A percentile compares a stretch with the other conserved stretches of the same genome.
Evolutionary conservation across 768 basidiomycete species (phyloP).

Genomic region (Boletus bicolor): DNA sequence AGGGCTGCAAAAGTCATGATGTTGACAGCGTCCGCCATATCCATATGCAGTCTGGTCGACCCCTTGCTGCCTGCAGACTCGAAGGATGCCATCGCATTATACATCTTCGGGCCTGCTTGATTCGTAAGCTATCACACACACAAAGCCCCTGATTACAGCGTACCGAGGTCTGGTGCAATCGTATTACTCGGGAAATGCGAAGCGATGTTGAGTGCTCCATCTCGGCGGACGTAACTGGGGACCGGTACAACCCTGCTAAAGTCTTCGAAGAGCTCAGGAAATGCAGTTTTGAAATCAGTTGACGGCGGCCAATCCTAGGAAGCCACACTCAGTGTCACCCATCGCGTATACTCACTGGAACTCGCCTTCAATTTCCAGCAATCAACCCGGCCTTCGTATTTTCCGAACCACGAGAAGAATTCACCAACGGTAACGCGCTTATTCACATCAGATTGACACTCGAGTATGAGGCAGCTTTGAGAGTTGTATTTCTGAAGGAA

Average conservation of each 20-base stretch:
- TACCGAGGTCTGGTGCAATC: slow-evolving; percentile 77
- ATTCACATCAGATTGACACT: slow-evolving; percentile 75
- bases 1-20: slow-evolving; percentile 76
- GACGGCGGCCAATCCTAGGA: slow-evolving; percentile 89
- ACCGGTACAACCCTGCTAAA: slow-evolving; percentile 82
- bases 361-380: slow-evolving; percentile 74
- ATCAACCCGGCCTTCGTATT: slow-evolving; percentile 51
- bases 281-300: slow-evolving; percentile 76
- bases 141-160: slow-evolving; percentile 13
- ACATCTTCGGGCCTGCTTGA: slow-evolving; percentile 84
- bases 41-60: slow-evolving; percentile 89
- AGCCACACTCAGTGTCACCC: slow-evolving; percentile 4
- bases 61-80: slow-evolving; percentile 71
- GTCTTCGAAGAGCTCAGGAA: slow-evolving; percentile 84
- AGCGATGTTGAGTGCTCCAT: slow-evolving; percentile 85
- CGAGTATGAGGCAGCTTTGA: slow-evolving; percentile 67
- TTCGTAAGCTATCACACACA: slow-evolving; percentile 3
- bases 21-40: slow-evolving; percentile 92
- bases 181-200: slow-evolving; percentile 85
- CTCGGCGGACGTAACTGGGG: slow-evolving; percentile 85
- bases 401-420: slow-evolving; percentile 80
- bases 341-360: slow-evolving; percentile 21
- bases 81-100: slow-evolving; percentile 79
- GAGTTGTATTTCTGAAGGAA: slow-evolving; percentile 68
- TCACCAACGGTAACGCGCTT: slow-evolving; percentile 62